Evolutionary conservation across 1,139 yeast species (phyloP), one percentile per base, ranked within the genome.

Genomic region (Kodamaea ohmeri): DNA sequence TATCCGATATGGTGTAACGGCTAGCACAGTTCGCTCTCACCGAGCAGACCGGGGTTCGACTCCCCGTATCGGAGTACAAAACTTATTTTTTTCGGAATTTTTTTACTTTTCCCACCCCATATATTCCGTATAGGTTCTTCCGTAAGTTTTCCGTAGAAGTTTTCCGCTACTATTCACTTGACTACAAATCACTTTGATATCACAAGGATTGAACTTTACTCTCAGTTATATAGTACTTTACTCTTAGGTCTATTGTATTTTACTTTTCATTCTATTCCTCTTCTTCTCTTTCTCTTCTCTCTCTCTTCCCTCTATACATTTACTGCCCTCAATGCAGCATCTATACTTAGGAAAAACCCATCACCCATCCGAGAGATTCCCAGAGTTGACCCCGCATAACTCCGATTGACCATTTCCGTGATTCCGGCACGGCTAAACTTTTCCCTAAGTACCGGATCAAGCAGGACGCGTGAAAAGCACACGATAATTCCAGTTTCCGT

Each of bases 311-410:
- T 7, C 20, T 25, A 30, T 11, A 35, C 18, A 22, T 29, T 20
- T 25, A 35, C 29, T 3, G 27, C 32, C 24, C 33, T 35, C 29
- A 35, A 35, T 5, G 67, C 66, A 28, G 58, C 63, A 16, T 61
- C 67, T 14, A 63, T 61, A 38, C 66, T 61, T 12, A 59, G 49
- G 39, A 55, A 63, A 39, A 63, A 63, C 13, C 68, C 68, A 7
- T 47, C 52, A 1, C 67, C 68, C 48, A 63, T 45, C 2, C 56
- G 31, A 4, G 37, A 35, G 16, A 15, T 11, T 16, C 25, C 32
- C 15, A 30, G 12, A 4, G 13, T 25, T 2, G 32, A 13, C 3
- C 30, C 29, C 9, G 53, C 11, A 17, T 26, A 54, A 22, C 43
- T 46, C 9, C 39, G 35, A 38, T 63, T 62, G 21, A 63, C 52